A percentile compares a stretch with the other conserved stretches of the same genome.
Conservation (phyloP, 2,329 filamentous ascomycete genomes). For the Aspergillus arachidicola region DNA sequence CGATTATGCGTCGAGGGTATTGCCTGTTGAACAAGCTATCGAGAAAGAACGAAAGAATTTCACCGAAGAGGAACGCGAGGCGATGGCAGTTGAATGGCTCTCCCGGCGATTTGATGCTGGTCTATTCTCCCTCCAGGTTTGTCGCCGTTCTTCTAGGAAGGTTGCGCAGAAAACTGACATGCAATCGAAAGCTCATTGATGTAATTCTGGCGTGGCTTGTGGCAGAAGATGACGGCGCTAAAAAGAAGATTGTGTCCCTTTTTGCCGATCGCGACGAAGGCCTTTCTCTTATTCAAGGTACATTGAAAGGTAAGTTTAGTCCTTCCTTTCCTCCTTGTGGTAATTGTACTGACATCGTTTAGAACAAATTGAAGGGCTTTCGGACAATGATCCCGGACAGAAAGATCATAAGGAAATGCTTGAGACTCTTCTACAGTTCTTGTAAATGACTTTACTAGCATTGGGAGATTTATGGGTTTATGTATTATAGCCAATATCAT, state of each 20-base stretch:
- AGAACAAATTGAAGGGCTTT: slow-evolving; percentile 65
- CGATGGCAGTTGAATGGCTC: slow-evolving; percentile 71
- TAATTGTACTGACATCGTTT: slow-evolving; percentile 19
- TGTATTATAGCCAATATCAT: background rate
- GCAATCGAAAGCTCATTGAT: slow-evolving; percentile 65
- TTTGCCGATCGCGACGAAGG: slow-evolving; percentile 70
- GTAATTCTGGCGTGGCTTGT: slow-evolving; percentile 85
- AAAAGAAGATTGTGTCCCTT: slow-evolving; percentile 62
- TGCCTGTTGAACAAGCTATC: slow-evolving; percentile 65
- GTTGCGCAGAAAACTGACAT: slow-evolving; percentile 1
- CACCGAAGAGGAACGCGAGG: slow-evolving; percentile 61
- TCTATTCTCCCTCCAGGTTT: slow-evolving; percentile 73
- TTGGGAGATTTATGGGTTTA: background rate
- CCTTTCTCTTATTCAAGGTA: slow-evolving; percentile 64
- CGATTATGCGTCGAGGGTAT: slow-evolving; percentile 68
- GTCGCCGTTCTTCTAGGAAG: slow-evolving; percentile 8
- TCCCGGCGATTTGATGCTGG: slow-evolving; percentile 79
- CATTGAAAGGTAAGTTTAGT: slow-evolving; percentile 61
- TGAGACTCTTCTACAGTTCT: slow-evolving; percentile 55
- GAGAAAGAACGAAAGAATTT: slow-evolving; percentile 58
- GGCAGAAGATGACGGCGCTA: slow-evolving; percentile 81
- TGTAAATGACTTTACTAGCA: slow-evolving; percentile 22
- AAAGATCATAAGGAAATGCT: slow-evolving; percentile 66
- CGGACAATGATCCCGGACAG: slow-evolving; percentile 57
- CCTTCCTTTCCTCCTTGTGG: background rate